Base-by-base conservation (phyloP, 805 yeast species). In the Wickerhamomyces sydowiorum region DNA sequence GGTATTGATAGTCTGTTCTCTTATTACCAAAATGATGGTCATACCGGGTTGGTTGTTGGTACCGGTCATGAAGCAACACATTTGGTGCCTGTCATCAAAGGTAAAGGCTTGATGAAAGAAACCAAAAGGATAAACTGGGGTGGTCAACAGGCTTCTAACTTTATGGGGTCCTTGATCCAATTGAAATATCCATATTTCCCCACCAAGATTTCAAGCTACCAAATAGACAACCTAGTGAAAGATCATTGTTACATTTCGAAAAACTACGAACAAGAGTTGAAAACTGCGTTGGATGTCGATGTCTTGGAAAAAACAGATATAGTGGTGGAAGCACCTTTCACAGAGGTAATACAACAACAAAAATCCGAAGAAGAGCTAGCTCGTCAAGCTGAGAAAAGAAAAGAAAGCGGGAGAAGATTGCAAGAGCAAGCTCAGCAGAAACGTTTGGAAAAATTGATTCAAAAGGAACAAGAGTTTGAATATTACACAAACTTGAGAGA, bases 131-230 rank as follows among this genome's bases (percentile, higher is more conserved):
- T 93, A 30, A 88, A 87, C 57, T 87, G 93, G 87, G 98, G 98
- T 46, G 98, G 96, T 10, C 76, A 77, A 47, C 85, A 77, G 35
- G 74, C 90, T 1, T 76, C 73, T 24, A 77, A 73, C 31, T 90
- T 73, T 51, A 59, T 93, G 56, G 74, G 72, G 43, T 74, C 70
- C 50, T 71, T 83, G 28, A 63, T 93, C 38, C 72, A 80, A 2
- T 68, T 93, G 55, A 93, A 93, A 60, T 93, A 93, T 61, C 98
- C 99, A 1, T 83, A 79, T 52, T 93, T 90, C 60, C 98, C 99
- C 5, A 66, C 86, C 2, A 83, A 80, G 49, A 65, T 91, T 41
- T 69, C 79, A 7, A 64, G 67, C 12, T 66, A 69, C 42, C 95
- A 91, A 56, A 74, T 83, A 12, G 79, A 82, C 38, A 65, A 75